Evolutionary conservation across 2,329 filamentous ascomycete species (phyloP).

Genomic region (Botryosphaeria dothidea): DNA sequence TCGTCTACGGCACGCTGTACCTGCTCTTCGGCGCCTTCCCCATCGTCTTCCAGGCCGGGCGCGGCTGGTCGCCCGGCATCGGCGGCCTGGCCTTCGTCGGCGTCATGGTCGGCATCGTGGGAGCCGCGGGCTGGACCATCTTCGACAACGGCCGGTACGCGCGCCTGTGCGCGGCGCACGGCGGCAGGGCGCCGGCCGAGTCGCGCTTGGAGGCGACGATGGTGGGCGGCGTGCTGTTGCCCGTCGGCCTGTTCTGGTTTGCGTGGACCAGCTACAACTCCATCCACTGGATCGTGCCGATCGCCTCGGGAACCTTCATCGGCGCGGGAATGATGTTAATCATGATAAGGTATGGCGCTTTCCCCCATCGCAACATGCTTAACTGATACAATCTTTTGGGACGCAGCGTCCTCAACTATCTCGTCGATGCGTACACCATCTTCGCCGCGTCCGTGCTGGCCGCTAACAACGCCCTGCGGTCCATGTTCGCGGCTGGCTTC

Average conservation of each 20-base stretch:
- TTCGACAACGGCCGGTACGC: constrained; percentile 49
- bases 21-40: constrained; percentile 53
- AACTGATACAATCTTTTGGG: background rate
- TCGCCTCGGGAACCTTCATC: background rate
- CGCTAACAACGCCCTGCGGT: constrained; percentile 77
- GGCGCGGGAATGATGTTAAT: background rate
- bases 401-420: constrained; percentile 40
- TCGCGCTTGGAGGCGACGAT: constrained; percentile 63
- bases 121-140: constrained; percentile 55
- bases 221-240: constrained; percentile 63
- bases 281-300: background rate
- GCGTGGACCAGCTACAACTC: constrained; percentile 43
- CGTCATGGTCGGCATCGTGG: constrained; percentile 66
- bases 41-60: constrained; percentile 61
- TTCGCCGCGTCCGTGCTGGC: constrained; percentile 76
- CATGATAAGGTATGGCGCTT: background rate
- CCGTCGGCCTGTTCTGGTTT: constrained; percentile 47
- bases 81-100: constrained; percentile 61
- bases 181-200: constrained; percentile 59
- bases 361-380: constrained; percentile 33
- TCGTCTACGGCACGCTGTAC: constrained; percentile 54
- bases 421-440: constrained; percentile 61
- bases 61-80: constrained; percentile 39
- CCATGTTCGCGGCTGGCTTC: constrained; percentile 74
- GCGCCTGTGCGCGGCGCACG: background rate